Evolutionary conservation across 1,284 basidiomycete genomes (phyloP).

Genomic region (Gymnopus androsaceus): DNA sequence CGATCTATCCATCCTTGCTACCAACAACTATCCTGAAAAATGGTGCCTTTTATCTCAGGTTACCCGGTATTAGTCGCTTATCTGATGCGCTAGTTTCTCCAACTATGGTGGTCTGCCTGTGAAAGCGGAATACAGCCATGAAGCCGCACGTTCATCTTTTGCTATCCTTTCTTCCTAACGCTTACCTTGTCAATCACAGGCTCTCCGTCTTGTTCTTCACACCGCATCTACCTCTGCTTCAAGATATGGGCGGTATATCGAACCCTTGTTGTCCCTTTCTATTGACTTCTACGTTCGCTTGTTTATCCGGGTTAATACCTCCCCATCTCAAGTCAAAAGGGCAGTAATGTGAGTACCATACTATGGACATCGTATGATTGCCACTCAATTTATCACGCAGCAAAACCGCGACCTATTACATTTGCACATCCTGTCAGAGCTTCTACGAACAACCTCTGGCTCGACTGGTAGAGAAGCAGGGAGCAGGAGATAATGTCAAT

Average conservation of each 20-base stretch:
- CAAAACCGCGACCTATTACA: conserved; percentile 81
- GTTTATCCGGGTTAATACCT: conserved; percentile 80
- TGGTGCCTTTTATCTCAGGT: conserved; percentile 51
- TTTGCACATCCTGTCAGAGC: conserved; percentile 82
- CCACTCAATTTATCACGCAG: conserved; percentile 41
- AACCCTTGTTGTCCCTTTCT: conserved; percentile 89
- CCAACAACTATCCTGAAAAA: conserved; percentile 95
- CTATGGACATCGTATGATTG: neutral
- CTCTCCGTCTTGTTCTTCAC: conserved; percentile 87
- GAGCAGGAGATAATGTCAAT: conserved; percentile 56
- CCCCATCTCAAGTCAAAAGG: conserved; percentile 88
- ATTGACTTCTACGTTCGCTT: conserved; percentile 98
- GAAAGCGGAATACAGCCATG: conserved; percentile 93
- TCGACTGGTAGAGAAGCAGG: conserved; percentile 58
- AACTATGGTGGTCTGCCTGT: conserved; percentile 96
- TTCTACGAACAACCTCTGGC: conserved; percentile 83
- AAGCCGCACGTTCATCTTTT: conserved; percentile 60
- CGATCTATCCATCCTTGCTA: conserved; percentile 91
- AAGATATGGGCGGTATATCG: conserved; percentile 90
- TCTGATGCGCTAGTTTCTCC: conserved; percentile 66
- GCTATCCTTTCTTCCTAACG: conserved; percentile 2
- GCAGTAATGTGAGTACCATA: conserved; percentile 62
- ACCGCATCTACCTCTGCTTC: conserved; percentile 84
- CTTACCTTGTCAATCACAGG: conserved; percentile 43
- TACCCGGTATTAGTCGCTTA: neutral